Percentiles rank a stretch among this genome's conserved stretches.
These are phyloP conservation scores for Schizosaccharomyces versatilis DNA, from an alignment of 1,139 yeast genomes.

Conservation along the genomic window DNA sequence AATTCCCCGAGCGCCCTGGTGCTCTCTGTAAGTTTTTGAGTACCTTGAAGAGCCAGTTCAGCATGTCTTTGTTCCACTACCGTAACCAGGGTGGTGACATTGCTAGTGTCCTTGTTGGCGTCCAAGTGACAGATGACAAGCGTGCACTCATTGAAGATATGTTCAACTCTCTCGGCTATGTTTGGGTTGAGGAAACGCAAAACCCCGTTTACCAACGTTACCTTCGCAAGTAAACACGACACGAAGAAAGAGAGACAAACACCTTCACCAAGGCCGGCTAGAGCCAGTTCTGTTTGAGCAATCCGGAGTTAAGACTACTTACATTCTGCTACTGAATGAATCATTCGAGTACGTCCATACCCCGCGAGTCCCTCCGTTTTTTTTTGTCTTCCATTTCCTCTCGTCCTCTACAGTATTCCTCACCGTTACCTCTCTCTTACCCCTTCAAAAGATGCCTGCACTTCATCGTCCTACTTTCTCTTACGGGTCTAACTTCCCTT, in stretches of 20 bases:
- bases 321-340: too few relatives aligned
- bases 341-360: too few relatives aligned
- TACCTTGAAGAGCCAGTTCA: slow-evolving; percentile 60
- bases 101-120: slow-evolving; percentile 77
- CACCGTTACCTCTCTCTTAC: too few relatives aligned
- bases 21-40: slow-evolving; percentile 64
- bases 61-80: slow-evolving; percentile 79
- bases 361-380: too few relatives aligned
- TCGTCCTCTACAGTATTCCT: too few relatives aligned
- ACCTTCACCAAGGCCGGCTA: not conserved
- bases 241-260: not conserved
- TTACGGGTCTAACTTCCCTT: too few relatives aligned
- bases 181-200: slow-evolving; percentile 59
- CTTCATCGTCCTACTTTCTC: too few relatives aligned
- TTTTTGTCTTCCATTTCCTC: too few relatives aligned
- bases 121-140: slow-evolving; percentile 59
- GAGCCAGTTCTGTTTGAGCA: too few relatives aligned
- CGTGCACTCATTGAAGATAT: slow-evolving; percentile 41
- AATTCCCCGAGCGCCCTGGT: slow-evolving; percentile 94
- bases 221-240: not conserved
- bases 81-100: slow-evolving; percentile 92
- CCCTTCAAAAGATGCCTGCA: too few relatives aligned
- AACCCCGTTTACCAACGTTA: slow-evolving; percentile 38
- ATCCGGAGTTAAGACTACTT: too few relatives aligned
- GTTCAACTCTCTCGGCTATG: slow-evolving; percentile 51